These are phyloP conservation scores for Chlorella sp. DNA, from an alignment of 139 green algal species.

Conservation along the genomic window DNA sequence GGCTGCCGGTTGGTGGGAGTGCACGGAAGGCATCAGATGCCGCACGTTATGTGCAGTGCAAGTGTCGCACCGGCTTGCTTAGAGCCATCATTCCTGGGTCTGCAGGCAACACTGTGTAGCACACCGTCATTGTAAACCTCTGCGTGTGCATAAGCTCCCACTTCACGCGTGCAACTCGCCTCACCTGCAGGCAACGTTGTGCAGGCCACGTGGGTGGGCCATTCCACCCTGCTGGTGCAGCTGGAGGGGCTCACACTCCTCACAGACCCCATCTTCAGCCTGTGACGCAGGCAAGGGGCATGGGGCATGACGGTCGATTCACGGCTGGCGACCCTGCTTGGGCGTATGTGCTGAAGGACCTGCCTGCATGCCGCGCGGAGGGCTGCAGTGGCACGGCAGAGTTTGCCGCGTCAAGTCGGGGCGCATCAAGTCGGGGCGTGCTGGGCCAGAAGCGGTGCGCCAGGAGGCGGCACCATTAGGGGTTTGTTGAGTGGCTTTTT, in stretches of 20 bases:
- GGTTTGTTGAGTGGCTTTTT: too few relatives aligned
- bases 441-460: too few relatives aligned
- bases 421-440: too few relatives aligned
- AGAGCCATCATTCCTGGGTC: too few relatives aligned
- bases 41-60: too few relatives aligned
- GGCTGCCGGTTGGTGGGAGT: too few relatives aligned
- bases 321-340: constrained; percentile 36
- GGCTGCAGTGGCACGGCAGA: too few relatives aligned
- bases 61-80: too few relatives aligned
- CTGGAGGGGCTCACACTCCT: constrained; percentile 74
- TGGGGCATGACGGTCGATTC: constrained; percentile 18
- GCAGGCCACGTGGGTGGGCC: constrained; percentile 71
- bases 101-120: constrained; percentile 53
- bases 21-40: too few relatives aligned
- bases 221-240: constrained; percentile 72
- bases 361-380: too few relatives aligned
- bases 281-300: constrained; percentile 33
- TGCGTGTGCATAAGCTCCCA: not conserved
- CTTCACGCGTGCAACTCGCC: not conserved
- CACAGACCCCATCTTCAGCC: constrained; percentile 79
- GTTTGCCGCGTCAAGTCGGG: too few relatives aligned
- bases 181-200: constrained; percentile 41
- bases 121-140: constrained; percentile 61
- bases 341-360: constrained; percentile 41
- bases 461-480: too few relatives aligned